phyloP scores from a whole-genome alignment of 352 stramenopile genomes.

The Aphanomyces stellatus region DNA sequence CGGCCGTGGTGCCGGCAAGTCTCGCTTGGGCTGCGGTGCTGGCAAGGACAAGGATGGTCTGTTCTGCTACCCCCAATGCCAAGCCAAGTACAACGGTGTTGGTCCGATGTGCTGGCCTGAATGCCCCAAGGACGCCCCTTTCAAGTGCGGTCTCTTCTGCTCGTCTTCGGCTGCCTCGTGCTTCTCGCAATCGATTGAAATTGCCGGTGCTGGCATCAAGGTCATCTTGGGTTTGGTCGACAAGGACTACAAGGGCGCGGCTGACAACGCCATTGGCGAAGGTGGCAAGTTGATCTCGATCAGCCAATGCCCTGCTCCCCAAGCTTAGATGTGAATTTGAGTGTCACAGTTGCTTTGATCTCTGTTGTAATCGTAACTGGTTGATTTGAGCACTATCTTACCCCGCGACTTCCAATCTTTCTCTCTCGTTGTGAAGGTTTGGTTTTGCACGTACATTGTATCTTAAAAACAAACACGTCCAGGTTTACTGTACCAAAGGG shows the following conservation, averaged over 20 bases:
- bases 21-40: background rate
- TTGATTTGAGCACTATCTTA: too few relatives aligned
- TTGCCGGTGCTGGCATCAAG: background rate
- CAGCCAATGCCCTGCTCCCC: background rate
- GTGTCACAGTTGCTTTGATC: too few relatives aligned
- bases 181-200: background rate
- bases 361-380: too few relatives aligned
- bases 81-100: background rate
- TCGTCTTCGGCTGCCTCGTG: background rate
- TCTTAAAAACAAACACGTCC: too few relatives aligned
- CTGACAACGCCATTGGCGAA: background rate
- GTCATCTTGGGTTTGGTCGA: background rate
- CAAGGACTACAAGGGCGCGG: background rate
- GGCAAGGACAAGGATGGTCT: slow-evolving; percentile 17
- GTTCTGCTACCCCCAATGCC: slow-evolving; percentile 21
- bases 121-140: background rate
- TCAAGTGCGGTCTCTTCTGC: slow-evolving; percentile 9
- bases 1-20: background rate
- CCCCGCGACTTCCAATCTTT: too few relatives aligned
- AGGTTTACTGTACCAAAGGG: too few relatives aligned
- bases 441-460: too few relatives aligned
- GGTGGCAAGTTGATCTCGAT: background rate
- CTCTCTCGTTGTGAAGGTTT: too few relatives aligned
- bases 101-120: slow-evolving; percentile 20
- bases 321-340: too few relatives aligned